Base-by-base conservation (phyloP, 257 asterid species). In the Salvia splendens region DNA sequence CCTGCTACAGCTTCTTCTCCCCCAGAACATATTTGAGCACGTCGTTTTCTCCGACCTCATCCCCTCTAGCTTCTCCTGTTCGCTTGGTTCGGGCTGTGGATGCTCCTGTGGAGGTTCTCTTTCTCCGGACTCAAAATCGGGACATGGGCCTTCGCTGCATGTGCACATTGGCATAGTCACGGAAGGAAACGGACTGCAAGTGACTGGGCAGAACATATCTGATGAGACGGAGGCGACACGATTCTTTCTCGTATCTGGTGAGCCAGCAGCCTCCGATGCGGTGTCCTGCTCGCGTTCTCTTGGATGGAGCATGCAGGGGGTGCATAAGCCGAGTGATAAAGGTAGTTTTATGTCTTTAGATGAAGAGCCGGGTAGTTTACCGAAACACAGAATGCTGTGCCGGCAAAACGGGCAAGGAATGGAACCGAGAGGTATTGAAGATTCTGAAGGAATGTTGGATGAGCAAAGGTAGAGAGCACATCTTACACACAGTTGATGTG, bases 401-500 rank as follows among this genome's bases (percentile, higher is more conserved):
- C 96, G 77, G 70, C 98, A 91, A 24, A 91, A 92, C 20, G 98
- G 98, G 49, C 98, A 91, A 5, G 97, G 98, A 47, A 93, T 80
- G 77, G 95, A 86, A 54, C 98, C 98, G 1, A 92, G 86, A 1
- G 90, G 90, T 3, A 81, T 80, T 41, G 80, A 75, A 73, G 87
- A 70, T 75, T 85, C 97, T 0, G 92, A 77, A 54, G 87, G 87
- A 48, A 80, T 72, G 85, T 81, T 90, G 42, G 96, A 84, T 24
- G 98, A 90, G 87, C 98, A 93, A 63, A 90, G 94, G 80, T 88
- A 88, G 55, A 93, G 86, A 47, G 97, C 97, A 38, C 98, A 93
- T 78, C 89, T 86, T 47, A 88, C 93, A 53, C 98, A 93, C 43
- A 93, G 85, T 73, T 83, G 92, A 41, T 93, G 98, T 3, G 79